Evolutionary conservation across 2,329 filamentous ascomycete genomes (phyloP), one percentile per base, ranked within the genome.

Genomic region (Sarocladium oryzae): DNA sequence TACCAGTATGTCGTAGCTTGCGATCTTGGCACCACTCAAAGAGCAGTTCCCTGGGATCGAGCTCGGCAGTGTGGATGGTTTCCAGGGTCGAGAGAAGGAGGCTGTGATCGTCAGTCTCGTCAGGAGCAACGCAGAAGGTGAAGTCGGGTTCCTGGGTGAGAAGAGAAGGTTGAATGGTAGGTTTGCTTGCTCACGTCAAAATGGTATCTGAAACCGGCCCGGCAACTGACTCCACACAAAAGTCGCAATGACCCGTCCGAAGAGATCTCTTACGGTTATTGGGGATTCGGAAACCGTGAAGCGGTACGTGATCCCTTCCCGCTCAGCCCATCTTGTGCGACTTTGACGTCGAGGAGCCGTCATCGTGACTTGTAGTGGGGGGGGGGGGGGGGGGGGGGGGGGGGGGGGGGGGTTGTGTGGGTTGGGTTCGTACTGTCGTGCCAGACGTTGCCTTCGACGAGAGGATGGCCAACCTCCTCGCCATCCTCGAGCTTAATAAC

Each of bases 221-320:
- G 30, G n/a, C 4, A 26, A 48, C 43, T 48, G 24, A 48, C 23
- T 24, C 43, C 18, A 33, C 30, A 40, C 21, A 16, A 33, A 89
- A 95, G 91, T 97, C 60, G 92, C 93, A 50, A 97, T 99, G 91
- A 99, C 93, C 55, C 82, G 93, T 57, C 89, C 93, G 5, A 92
- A 88, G 71, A 81, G 93, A 59, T 92, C 93, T 63, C 75, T 99
- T 38, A 93, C 88, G 56, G 79, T 99, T 16, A 86, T 96, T 61
- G 93, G 92, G 40, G 93, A 99, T 67, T 93, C 89, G 53, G 93
- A 96, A 66, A 97, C 92, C 2, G 88, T 96, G 51, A 84, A 85
- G 68, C 84, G 80, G 88, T 95, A 75, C 79, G 88, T 82, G 20
- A 5, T 13, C 54, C 49, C 37, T 36, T n/a, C 13, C 13, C 40